These are phyloP conservation scores for Verticillium albo-atrum DNA, from an alignment of 2,329 filamentous ascomycete species.

Conservation along the genomic window DNA sequence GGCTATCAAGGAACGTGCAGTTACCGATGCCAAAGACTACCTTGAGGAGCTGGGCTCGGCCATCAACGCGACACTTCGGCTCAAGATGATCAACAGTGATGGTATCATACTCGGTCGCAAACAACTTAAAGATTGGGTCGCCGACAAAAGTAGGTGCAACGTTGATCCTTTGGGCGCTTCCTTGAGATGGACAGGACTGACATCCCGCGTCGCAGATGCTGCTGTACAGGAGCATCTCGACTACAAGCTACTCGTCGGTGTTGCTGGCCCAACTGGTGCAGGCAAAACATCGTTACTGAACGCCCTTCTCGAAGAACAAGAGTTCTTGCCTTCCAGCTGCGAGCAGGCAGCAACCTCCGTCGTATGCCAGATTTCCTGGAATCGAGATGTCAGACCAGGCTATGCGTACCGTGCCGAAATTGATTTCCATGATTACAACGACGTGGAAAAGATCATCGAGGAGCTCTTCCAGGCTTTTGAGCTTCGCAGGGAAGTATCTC, in stretches of 20 bases:
- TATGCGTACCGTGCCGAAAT: conserved; percentile 16
- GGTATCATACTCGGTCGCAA: too few relatives aligned
- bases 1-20: too few relatives aligned
- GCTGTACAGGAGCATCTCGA: background rate
- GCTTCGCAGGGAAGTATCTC: background rate
- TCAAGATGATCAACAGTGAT: too few relatives aligned
- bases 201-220: background rate
- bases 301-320: conserved; percentile 5
- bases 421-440: conserved; percentile 10
- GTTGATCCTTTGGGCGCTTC: too few relatives aligned
- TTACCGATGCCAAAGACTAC: too few relatives aligned
- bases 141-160: too few relatives aligned
- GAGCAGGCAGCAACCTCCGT: conserved; percentile 22
- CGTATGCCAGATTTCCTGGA: conserved; percentile 18
- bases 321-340: conserved; percentile 24
- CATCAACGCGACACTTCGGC: too few relatives aligned
- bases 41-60: too few relatives aligned
- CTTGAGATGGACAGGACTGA: too few relatives aligned
- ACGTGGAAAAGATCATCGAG: conserved; percentile 11
- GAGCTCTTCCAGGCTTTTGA: conserved; percentile 13
- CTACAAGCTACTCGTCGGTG: conserved; percentile 16
- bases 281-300: conserved; percentile 22
- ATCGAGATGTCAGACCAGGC: conserved; percentile 11
- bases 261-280: conserved; percentile 18
- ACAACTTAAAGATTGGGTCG: too few relatives aligned